Percentiles rank a stretch among this genome's conserved stretches.
Evolutionary conservation across 208 protist species (phyloP).

Genomic region (Wallacemonas sp.): DNA sequence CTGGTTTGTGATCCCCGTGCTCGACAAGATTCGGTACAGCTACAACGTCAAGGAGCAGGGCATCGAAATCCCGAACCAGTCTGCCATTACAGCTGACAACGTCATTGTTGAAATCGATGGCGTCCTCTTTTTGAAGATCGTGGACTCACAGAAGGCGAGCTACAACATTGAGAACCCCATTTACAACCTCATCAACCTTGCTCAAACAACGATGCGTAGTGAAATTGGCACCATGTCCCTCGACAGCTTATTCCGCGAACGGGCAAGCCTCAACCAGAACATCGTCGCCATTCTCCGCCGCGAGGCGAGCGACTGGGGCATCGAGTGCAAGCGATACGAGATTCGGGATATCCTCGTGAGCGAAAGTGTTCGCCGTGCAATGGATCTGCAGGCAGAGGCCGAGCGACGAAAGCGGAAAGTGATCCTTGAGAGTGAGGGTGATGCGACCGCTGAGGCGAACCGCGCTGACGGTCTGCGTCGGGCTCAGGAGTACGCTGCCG

Average conservation of each 20-base stretch:
- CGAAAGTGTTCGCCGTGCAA: constrained; percentile 91
- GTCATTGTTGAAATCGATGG: constrained; percentile 96
- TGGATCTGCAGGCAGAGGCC: constrained; percentile 97
- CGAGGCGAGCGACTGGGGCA: constrained; percentile 94
- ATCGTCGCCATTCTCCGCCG: constrained; percentile 92
- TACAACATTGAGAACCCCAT: constrained; percentile 96
- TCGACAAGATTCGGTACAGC: constrained; percentile 95
- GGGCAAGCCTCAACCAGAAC: constrained; percentile 89
- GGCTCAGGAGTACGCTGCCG: constrained; percentile 85
- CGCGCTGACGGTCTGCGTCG: constrained; percentile 85
- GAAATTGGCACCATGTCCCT: constrained; percentile 95
- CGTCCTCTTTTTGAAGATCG: constrained; percentile 93
- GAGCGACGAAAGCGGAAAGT: constrained; percentile 95
- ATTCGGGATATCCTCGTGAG: constrained; percentile 96
- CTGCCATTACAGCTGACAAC: constrained; percentile 95
- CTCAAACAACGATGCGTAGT: constrained; percentile 96
- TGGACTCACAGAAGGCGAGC: constrained; percentile 89
- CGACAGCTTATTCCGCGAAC: constrained; percentile 94
- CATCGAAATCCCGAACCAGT: constrained; percentile 91
- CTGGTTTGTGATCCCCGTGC: constrained; percentile 90
- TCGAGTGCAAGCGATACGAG: constrained; percentile 96
- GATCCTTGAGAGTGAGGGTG: constrained; percentile 94
- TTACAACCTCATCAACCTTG: constrained; percentile 95
- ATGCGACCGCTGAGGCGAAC: constrained; percentile 87
- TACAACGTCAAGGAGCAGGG: constrained; percentile 95